Conservation (phyloP, 1,139 yeast genomes). For the Kurtzmaniella natalensis region DNA sequence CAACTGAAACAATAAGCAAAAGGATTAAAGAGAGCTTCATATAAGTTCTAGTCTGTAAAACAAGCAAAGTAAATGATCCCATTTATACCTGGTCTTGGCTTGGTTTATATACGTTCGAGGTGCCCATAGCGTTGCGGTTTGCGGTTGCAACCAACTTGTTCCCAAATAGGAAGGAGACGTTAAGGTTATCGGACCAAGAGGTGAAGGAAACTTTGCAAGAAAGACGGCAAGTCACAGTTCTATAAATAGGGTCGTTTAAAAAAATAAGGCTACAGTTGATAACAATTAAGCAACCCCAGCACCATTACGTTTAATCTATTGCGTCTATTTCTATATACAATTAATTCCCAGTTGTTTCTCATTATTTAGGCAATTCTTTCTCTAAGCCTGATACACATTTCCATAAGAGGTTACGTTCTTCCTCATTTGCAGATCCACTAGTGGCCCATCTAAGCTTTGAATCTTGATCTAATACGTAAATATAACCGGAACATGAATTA, state of each 20-base stretch:
- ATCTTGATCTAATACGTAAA: conserved; percentile 68
- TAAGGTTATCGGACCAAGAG: no score
- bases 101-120: background rate
- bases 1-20: background rate
- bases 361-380: conserved; percentile 18
- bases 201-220: no score
- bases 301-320: no score
- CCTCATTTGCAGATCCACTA: conserved; percentile 69
- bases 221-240: no score
- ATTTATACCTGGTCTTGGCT: background rate
- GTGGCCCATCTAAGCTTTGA: conserved; percentile 90
- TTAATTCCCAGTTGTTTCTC: no score
- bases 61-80: background rate
- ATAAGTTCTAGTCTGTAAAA: background rate
- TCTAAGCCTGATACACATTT: conserved; percentile 55
- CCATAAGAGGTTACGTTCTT: conserved; percentile 64
- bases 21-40: conserved; percentile 1
- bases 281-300: no score
- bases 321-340: no score
- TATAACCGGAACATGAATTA: conserved; percentile 79
- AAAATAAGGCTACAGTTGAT: no score
- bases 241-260: no score
- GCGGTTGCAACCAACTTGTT: background rate
- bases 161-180: conserved; percentile 1
- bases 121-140: no score